Evolutionary conservation across 768 basidiomycete species (phyloP).

Genomic region (Leccinum broughii): DNA sequence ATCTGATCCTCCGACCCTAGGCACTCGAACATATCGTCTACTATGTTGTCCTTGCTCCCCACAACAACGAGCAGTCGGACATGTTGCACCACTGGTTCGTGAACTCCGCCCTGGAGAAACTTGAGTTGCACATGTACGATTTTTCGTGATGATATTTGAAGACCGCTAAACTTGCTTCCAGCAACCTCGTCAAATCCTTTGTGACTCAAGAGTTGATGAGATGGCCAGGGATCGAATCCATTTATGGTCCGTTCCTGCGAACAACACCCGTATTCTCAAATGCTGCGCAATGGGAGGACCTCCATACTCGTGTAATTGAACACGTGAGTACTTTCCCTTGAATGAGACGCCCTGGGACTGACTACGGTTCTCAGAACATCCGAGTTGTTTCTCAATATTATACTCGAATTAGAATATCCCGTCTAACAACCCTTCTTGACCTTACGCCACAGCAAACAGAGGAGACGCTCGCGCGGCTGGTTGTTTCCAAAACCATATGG

Average conservation of each 20-base stretch:
- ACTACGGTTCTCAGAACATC: slow-evolving; percentile 66
- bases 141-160: slow-evolving; percentile 5
- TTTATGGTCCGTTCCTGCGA: slow-evolving; percentile 84
- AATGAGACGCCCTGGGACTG: neutral
- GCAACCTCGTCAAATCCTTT: slow-evolving; percentile 93
- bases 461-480: slow-evolving; percentile 83
- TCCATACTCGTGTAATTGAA: slow-evolving; percentile 94
- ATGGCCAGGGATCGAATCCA: slow-evolving; percentile 89
- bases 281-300: slow-evolving; percentile 88
- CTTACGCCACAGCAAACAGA: slow-evolving; percentile 82
- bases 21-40: slow-evolving; percentile 94
- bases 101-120: slow-evolving; percentile 76
- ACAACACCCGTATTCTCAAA: slow-evolving; percentile 78
- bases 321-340: slow-evolving; percentile 61
- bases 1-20: slow-evolving; percentile 39
- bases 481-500: slow-evolving; percentile 90
- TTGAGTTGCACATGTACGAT: slow-evolving; percentile 83
- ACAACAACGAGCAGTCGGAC: slow-evolving; percentile 96
- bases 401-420: slow-evolving; percentile 82
- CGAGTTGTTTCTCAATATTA: slow-evolving; percentile 95
- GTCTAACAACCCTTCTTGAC: slow-evolving; percentile 86
- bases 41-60: slow-evolving; percentile 89
- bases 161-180: slow-evolving; percentile 34
- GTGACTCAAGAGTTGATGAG: slow-evolving; percentile 91
- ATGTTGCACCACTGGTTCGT: slow-evolving; percentile 87